phyloP scores from a whole-genome alignment of 352 stramenopile genomes.

The Blastocystis sp. region DNA sequence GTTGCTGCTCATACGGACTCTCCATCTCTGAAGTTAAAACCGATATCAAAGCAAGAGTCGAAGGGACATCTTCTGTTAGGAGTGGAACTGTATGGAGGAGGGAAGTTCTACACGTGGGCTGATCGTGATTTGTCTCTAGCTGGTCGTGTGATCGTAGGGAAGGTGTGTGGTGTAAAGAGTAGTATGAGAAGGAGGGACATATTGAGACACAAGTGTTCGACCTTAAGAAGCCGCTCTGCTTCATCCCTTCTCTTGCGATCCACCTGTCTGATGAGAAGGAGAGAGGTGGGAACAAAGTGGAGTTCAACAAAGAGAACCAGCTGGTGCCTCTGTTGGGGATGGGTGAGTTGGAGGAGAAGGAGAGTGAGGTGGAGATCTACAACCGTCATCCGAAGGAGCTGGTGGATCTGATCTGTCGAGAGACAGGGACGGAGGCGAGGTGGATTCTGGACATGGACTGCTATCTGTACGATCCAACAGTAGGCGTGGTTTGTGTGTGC shows the following conservation, averaged over 20 bases:
- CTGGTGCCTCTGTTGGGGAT: slow-evolving; percentile 83
- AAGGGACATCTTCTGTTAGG: slow-evolving; percentile 75
- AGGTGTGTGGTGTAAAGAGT: too few species aligned
- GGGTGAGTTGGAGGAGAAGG: background rate
- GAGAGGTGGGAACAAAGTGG: slow-evolving; percentile 70
- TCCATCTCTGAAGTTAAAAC: slow-evolving; percentile 89
- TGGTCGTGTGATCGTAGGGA: slow-evolving; percentile 80
- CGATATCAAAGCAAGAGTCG: slow-evolving; percentile 79
- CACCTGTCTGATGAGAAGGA: slow-evolving; percentile 78
- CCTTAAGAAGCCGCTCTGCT: slow-evolving; percentile 85
- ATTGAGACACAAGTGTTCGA: slow-evolving; percentile 74
- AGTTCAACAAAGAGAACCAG: slow-evolving; percentile 94
- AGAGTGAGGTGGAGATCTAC: slow-evolving; percentile 15
- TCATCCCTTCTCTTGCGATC: slow-evolving; percentile 92
- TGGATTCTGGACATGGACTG: slow-evolving; percentile 40
- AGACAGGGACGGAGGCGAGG: background rate
- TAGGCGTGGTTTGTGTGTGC: slow-evolving; percentile 71
- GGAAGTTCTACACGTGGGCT: slow-evolving; percentile 97
- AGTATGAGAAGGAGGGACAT: slow-evolving; percentile 17
- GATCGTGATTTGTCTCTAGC: slow-evolving; percentile 87
- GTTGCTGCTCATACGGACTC: slow-evolving; percentile 91
- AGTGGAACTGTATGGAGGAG: slow-evolving; percentile 80
- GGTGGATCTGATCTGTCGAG: slow-evolving; percentile 17
- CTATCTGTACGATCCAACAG: slow-evolving; percentile 41
- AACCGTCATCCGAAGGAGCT: slow-evolving; percentile 36